phyloP scores from a whole-genome alignment of 371 early-diverging fungal genomes.

The Blastocladiella emersonii region DNA sequence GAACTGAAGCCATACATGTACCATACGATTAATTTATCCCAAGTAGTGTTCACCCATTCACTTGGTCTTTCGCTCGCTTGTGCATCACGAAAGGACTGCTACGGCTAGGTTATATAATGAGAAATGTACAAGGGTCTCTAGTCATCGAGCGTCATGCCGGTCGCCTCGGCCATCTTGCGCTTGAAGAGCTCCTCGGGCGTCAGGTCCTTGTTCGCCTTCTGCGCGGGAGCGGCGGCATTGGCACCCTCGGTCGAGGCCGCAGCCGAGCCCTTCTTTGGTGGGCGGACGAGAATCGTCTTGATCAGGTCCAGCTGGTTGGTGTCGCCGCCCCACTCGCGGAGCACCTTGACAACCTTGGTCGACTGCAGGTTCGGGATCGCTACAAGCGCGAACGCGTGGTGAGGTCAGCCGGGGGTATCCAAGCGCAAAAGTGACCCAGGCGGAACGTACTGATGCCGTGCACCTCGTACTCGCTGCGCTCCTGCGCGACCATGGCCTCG shows the following conservation, averaged over 20 bases:
- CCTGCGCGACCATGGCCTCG: conserved; percentile 15
- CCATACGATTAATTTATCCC: too few species aligned
- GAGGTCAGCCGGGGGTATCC: too few species aligned
- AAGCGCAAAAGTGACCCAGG: not conserved
- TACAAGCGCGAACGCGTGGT: not conserved
- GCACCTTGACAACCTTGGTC: conserved; percentile 20
- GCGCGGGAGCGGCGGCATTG: not conserved
- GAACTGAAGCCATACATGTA: too few species aligned
- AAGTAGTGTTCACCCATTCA: too few species aligned
- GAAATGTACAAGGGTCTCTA: too few species aligned
- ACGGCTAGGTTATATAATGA: too few species aligned
- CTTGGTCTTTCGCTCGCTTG: too few species aligned
- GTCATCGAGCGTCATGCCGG: not conserved
- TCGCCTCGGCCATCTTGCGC: not conserved
- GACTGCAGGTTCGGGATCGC: conserved; percentile 31
- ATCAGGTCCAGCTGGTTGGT: conserved; percentile 30
- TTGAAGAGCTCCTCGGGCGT: not conserved
- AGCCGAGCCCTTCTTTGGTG: not conserved
- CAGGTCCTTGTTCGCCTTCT: not conserved
- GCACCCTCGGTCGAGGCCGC: not conserved
- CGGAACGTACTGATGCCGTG: conserved; percentile 4
- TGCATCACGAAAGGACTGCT: too few species aligned
- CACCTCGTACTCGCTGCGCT: conserved; percentile 18
- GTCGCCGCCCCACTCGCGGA: conserved; percentile 40
- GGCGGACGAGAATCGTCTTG: conserved; percentile 16